phyloP scores from a whole-genome alignment of 192 early-diverging fungal species.

The Funneliformis geosporum region DNA sequence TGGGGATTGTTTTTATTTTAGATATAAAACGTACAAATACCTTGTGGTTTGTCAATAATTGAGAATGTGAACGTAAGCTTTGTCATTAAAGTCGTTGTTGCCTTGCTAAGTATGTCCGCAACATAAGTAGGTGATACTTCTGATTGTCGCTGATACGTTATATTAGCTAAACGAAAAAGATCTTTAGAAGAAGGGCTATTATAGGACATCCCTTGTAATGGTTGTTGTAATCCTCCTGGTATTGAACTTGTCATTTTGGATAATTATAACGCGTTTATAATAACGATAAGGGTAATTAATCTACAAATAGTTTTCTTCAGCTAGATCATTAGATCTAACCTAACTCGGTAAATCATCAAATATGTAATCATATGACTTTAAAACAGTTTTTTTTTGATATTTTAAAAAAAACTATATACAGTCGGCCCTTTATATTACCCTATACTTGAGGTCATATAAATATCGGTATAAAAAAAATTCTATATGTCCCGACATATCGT shows the following conservation, averaged over 20 bases:
- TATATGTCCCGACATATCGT: too few species aligned
- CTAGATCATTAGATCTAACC: too few species aligned
- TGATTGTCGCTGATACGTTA: not conserved
- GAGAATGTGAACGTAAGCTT: slow-evolving; percentile 39
- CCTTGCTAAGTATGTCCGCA: slow-evolving; percentile 16
- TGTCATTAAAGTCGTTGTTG: not conserved
- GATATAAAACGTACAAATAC: slow-evolving; percentile 11
- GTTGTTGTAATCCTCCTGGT: not conserved
- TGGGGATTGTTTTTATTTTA: too few species aligned
- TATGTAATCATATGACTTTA: too few species aligned
- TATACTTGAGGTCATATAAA: too few species aligned
- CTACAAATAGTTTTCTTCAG: too few species aligned
- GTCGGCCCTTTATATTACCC: too few species aligned
- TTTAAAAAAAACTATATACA: too few species aligned
- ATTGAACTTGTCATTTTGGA: slow-evolving; percentile 2
- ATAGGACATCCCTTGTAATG: not conserved
- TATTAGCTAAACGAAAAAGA: slow-evolving; percentile 19
- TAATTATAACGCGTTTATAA: slow-evolving; percentile 10
- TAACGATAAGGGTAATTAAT: not conserved
- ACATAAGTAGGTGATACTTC: not conserved
- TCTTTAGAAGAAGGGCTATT: slow-evolving; percentile 2
- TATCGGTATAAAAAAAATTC: too few species aligned
- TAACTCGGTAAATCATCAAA: too few species aligned
- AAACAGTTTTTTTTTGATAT: too few species aligned
- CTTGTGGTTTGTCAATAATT: slow-evolving; percentile 45